Base-by-base conservation (phyloP, 2,329 filamentous ascomycete genomes). In the Xylariaceae sp. region DNA sequence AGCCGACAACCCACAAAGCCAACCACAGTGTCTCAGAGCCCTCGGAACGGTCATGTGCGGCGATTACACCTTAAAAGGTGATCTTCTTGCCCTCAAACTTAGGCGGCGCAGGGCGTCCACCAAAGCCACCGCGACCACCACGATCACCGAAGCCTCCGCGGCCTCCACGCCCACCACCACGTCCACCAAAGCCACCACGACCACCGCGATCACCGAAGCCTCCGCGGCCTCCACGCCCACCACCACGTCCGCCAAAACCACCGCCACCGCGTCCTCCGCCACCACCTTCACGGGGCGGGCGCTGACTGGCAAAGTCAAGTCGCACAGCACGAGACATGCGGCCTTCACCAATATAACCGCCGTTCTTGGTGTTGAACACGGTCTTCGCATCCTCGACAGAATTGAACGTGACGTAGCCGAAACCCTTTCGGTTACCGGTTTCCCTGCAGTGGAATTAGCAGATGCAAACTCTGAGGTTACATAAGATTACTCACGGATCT, bases 391-490 rank as follows among this genome's bases (percentile, higher is more conserved):
- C 89, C 19, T 95, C 89, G 48, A 93, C 65, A 15, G 85, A 86
- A 55, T 72, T 71, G 74, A 91, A 95, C 61, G 84, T 83, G 50
- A 95, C 84, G 64, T 96, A 96, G 41, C 88, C 90, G 66, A 94
- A 95, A 43, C 90, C 90, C 83, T 95, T 95, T 62, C 85, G 83
- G 55, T 82, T 79, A 51, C 89, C 89, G 48, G 81, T 81, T 47
- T 95, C 89, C 64, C 82, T 83, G 44, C 22, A 12, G 36, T 19
- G 26, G 24, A 9, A 47, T 69, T 63, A 67, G 61, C 43, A 26
- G n/a, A 17, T n/a, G 12, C 18, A 2, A 26, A 6, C 2, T 31
- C 9, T 17, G 12, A 17, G 16, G 19, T 24, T 7, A 6, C 30
- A 19, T 19, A 7, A 3, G 6, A 26, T 3, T 36, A 73, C 78